Base-by-base conservation (phyloP, 495 filamentous ascomycete genomes). In the Filosporella fistucella region DNA sequence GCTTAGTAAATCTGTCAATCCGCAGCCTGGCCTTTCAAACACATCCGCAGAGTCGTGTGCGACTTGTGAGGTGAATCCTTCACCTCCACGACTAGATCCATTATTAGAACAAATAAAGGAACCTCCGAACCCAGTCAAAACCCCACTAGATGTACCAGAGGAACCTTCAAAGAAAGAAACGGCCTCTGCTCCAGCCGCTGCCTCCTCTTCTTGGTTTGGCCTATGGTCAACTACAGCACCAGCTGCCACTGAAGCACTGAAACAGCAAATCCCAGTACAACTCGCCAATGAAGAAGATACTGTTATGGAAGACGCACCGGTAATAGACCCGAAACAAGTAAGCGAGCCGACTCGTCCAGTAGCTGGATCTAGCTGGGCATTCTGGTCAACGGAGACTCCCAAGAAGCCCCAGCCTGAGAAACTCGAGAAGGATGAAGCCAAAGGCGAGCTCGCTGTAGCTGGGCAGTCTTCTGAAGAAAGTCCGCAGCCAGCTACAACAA, bases 401-500 rank as follows among this genome's bases (percentile, higher is more conserved):
- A 78, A 76, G 42, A 49, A 49, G 47, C 64, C 70, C 2, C 16
- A 28, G 8, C 4, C 37, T 9, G 13, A 30, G 17, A 51, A 52
- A 10, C 33, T 53, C 12, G 47, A 62, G 6, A 58, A 67, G 9
- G 75, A 85, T 54, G 59, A 76, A 23, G n/a, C n/a, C n/a, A n/a
- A n/a, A n/a, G 84, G 84, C 2, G 81, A 91, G 59, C 64, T 89
- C 11, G 80, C 84, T 10, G 72, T 88, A n/a, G 77, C 76, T 17
- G 80, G 82, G 12, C 80, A 84, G 26, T 69, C 75, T 4, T 85
- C 82, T 22, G 76, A 86, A 59, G 68, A 68, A 6, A 69, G 75
- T 26, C 83, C 84, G n/a, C 72, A 77, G 55, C 71, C 66, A 24
- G 76, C 80, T n/a, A 76, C 75, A 23, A 69, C 76, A 48, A 68